Evolutionary conservation across 1,284 basidiomycete genomes (phyloP).

Genomic region (Anthracocystis setariae): DNA sequence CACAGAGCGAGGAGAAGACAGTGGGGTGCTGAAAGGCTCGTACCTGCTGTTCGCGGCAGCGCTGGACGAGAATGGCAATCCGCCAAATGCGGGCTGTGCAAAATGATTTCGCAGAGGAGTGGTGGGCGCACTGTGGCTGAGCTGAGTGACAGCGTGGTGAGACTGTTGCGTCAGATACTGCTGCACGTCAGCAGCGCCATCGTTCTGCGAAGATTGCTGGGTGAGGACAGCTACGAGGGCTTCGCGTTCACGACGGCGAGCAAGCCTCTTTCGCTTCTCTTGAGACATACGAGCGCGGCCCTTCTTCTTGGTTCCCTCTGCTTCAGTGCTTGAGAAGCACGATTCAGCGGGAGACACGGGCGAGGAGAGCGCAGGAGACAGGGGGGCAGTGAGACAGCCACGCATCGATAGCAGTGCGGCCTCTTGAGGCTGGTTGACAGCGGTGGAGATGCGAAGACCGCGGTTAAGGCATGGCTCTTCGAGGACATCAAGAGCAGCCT

Average conservation of each 20-base stretch:
- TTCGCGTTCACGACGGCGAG: constrained; percentile 50
- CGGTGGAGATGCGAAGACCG: constrained; percentile 18
- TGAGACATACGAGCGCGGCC: constrained; percentile 58
- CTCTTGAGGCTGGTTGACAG: not conserved
- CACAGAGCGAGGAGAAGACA: constrained; percentile 4
- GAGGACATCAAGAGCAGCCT: constrained; percentile 38
- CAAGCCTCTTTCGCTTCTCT: constrained; percentile 55
- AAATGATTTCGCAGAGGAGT: constrained; percentile 13
- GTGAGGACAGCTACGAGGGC: constrained; percentile 29
- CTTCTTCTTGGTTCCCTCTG: constrained; percentile 32
- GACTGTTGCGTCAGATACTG: not conserved
- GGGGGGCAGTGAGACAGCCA: constrained; percentile 20
- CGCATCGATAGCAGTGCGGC: not conserved
- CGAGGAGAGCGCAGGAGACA: constrained; percentile 23
- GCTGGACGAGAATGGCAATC: not conserved
- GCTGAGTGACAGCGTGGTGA: constrained; percentile 4
- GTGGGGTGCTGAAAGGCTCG: constrained; percentile 6
- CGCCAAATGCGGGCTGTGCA: constrained; percentile 1
- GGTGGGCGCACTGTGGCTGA: constrained; percentile 22
- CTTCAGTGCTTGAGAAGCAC: constrained; percentile 26
- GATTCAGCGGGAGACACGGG: constrained; percentile 26
- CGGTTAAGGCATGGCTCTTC: constrained; percentile 17
- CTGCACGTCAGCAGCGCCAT: constrained; percentile 2
- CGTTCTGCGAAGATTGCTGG: not conserved
- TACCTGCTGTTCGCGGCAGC: not conserved